Base-by-base conservation (phyloP, 179 eudicot genomes). In the Heliamphora pulchella region DNA sequence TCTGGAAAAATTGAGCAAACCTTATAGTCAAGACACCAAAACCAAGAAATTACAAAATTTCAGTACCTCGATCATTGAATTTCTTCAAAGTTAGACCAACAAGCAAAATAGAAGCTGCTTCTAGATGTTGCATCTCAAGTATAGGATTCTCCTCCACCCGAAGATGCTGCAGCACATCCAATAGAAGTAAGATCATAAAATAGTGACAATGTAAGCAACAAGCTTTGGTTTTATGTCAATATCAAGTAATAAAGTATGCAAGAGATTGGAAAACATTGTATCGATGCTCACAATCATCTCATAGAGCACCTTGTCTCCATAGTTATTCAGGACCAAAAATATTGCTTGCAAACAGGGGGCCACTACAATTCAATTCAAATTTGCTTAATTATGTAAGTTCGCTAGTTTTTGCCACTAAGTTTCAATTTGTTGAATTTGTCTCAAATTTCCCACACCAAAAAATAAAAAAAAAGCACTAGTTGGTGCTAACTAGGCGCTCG, bases 131-230 rank as follows among this genome's bases (percentile, higher is more conserved):
- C 97, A 96, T 89, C 86, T 88, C 87, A 67, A 96, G 93, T 74
- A 96, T 94, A 78, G 99, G 99, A 84, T 96, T 96, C 85, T 96
- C 99, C 86, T 96, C 99, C 83, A 96, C 80, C 61, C 98, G 87
- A 73, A 96, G 83, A 90, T 94, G 98, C 99, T 96, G 91, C 90
- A 84, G 71, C 82, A 83, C 47, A 69, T 48, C 61, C 58, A 79
- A 79, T 39, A 70, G 57, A 18, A 55, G 17, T 71, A 59, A 76
- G n/a, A 39, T 62, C 48, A 18, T 5, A 54, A 18, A 17, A 20
- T 31, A 22, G 69, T 64, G 6, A 64, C 69, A 22, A 64, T 2
- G 20, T 15, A 15, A 61, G 3, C 46, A 47, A 50, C 3, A 17
- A 11, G 22, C 43, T 9, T 64, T 64, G 1, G 1, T 22, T 64